Evolutionary conservation across 1,284 basidiomycete species (phyloP), one percentile per base, ranked within the genome.

Genomic region (Cryptococcus sp.): DNA sequence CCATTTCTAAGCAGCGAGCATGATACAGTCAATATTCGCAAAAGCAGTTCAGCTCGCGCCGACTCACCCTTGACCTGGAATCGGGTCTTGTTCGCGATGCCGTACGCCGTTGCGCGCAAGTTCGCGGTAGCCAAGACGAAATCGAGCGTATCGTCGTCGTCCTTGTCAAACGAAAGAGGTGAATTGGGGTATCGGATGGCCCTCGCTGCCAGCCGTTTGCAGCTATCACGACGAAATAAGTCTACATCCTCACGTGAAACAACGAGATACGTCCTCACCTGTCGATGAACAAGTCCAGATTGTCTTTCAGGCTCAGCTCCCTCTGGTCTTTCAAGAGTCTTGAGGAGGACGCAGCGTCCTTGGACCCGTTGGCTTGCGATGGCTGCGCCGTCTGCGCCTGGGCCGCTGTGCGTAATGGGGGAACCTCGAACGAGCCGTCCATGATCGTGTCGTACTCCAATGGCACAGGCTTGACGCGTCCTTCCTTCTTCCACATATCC

Each of bases 61-160:
- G 25, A 59, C 76, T 46, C 52, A 90, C 92, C 91, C 84, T 99
- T 99, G 54, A 98, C 88, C 75, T 98, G 89, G 88, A 96, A 99
- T 10, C 93, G 85, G 3, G 93, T 97, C 81, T 95, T 93, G 1
- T 83, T 83, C 10, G 85, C 83, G 50, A 99, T 99, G 5, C 88
- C 88, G 75, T 98, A 98, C 0, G 93, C 91, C 6, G 85, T 85
- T 0, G 92, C 91, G 5, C 95, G 87, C 42, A 99, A 82, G 80
- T 99, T 99, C 6, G 93, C 89, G 0, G 93, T 86, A 2, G 95
- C 90, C 0, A 93, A 92, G 38, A 98, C 94, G 74, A 99, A 98
- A 78, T 98, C 92, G 11, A 99, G 85, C 0, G 93, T 90, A 69
- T 98, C 94, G 42, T 93, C 90, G 71, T 99, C 96, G 75, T 99